Conservation (phyloP, 2,329 filamentous ascomycete genomes). For the Aspergillus vadensis region DNA sequence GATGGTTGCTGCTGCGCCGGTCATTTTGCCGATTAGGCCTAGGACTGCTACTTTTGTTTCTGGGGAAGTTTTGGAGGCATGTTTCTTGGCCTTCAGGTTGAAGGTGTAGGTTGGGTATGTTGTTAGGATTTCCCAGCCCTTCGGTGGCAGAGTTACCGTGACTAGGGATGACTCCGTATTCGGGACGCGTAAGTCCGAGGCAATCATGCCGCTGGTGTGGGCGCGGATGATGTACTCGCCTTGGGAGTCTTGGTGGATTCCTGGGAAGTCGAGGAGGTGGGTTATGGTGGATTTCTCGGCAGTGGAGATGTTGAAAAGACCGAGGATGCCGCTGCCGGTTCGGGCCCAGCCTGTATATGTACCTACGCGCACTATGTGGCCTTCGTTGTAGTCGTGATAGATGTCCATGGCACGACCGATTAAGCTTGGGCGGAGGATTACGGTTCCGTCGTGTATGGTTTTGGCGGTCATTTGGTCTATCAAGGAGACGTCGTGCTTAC, state of each 20-base stretch:
- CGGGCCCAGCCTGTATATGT: constrained; percentile 71
- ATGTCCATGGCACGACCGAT: constrained; percentile 71
- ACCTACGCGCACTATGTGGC: constrained; percentile 72
- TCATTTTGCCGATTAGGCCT: constrained; percentile 85
- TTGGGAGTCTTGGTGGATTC: constrained; percentile 55
- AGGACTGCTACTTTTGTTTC: constrained; percentile 63
- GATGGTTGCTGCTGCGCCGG: constrained; percentile 76
- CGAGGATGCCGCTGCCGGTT: constrained; percentile 75
- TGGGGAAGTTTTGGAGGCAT: not conserved
- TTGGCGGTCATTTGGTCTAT: constrained; percentile 79
- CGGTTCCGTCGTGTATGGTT: constrained; percentile 70
- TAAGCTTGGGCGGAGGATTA: constrained; percentile 77
- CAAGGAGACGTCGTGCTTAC: constrained; percentile 72
- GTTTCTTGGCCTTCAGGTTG: constrained; percentile 27
- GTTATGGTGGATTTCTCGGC: constrained; percentile 68
- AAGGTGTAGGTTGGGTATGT: constrained; percentile 69
- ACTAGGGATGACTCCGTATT: constrained; percentile 52
- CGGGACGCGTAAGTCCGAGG: constrained; percentile 40
- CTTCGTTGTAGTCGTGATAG: constrained; percentile 76
- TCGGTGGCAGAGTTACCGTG: constrained; percentile 61
- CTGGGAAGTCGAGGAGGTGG: constrained; percentile 71
- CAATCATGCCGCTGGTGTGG: constrained; percentile 66
- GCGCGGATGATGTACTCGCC: constrained; percentile 70
- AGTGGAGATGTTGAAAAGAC: constrained; percentile 77
- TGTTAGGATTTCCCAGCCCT: constrained; percentile 79